Evolutionary conservation across 2,329 filamentous ascomycete species (phyloP).

Genomic region (Cladosporium sp.): DNA sequence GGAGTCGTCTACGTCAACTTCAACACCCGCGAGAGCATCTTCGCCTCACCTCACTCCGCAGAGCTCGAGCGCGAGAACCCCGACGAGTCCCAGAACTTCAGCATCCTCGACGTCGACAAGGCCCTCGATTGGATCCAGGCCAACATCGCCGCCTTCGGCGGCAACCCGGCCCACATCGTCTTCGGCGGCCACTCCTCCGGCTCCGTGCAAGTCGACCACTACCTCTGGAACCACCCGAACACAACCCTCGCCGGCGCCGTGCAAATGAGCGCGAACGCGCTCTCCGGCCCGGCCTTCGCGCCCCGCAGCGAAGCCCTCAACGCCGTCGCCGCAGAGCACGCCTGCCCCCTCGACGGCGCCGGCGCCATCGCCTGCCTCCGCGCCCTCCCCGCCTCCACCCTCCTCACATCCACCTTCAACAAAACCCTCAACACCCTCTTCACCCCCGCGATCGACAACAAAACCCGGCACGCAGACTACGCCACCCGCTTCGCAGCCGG

Average conservation of each 20-base stretch:
- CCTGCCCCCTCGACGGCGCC: conserved; percentile 27
- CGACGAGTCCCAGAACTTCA: conserved; percentile 16
- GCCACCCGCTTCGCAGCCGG: conserved; percentile 3
- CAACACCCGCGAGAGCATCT: conserved; percentile 50
- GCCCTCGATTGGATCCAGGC: conserved; percentile 34
- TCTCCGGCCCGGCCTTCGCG: conserved; percentile 37
- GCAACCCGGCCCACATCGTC: conserved; percentile 70
- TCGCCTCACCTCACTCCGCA: neutral
- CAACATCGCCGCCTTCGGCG: conserved; percentile 50
- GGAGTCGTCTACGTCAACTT: conserved; percentile 53
- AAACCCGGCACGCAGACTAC: conserved; percentile 6
- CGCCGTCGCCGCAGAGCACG: conserved; percentile 33
- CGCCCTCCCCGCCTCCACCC: conserved; percentile 23
- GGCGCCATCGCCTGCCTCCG: conserved; percentile 37
- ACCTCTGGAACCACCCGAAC: conserved; percentile 45
- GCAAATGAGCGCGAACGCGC: conserved; percentile 39
- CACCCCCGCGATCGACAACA: conserved; percentile 2
- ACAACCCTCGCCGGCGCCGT: conserved; percentile 43
- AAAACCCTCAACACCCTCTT: conserved; percentile 14
- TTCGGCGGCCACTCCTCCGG: conserved; percentile 52
- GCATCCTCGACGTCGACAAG: conserved; percentile 17
- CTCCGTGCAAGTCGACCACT: conserved; percentile 29
- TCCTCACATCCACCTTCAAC: conserved; percentile 32
- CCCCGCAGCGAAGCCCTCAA: conserved; percentile 34
- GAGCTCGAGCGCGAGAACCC: conserved; percentile 29